A percentile compares a stretch with the other conserved stretches of the same genome.
These are phyloP conservation scores for Pyrenopolyporus hunteri DNA, from an alignment of 495 filamentous ascomycete genomes.

Conservation along the genomic window DNA sequence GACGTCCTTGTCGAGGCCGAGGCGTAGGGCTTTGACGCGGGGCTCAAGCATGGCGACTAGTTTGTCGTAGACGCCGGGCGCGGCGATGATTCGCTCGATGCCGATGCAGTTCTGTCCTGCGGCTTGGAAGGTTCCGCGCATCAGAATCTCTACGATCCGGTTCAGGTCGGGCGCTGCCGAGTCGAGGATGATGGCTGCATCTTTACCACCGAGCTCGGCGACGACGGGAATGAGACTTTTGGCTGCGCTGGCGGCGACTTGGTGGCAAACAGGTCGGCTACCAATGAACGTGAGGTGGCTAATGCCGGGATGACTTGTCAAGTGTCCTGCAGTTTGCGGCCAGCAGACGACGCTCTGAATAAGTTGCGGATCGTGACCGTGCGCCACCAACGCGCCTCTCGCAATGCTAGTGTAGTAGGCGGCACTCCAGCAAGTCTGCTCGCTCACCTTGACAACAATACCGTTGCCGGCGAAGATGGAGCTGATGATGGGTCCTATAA, in stretches of 20 bases:
- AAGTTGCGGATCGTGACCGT: slow-evolving; percentile 82
- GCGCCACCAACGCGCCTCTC: slow-evolving; percentile 76
- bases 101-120: slow-evolving; percentile 99
- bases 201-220: slow-evolving; percentile 94
- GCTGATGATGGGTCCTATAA: slow-evolving; percentile 88
- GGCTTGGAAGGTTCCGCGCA: slow-evolving; percentile 93
- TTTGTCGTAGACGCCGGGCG: slow-evolving; percentile 71
- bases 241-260: slow-evolving; percentile 84
- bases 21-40: slow-evolving; percentile 72
- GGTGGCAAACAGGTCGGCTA: slow-evolving; percentile 81
- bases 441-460: slow-evolving; percentile 88
- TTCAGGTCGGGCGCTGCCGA: slow-evolving; percentile 69
- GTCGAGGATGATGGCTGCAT: slow-evolving; percentile 90
- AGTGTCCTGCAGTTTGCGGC: slow-evolving; percentile 75
- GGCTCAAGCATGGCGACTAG: slow-evolving; percentile 74
- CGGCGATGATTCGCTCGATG: slow-evolving; percentile 88
- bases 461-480: slow-evolving; percentile 92
- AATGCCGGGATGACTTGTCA: slow-evolving; percentile 87
- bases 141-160: slow-evolving; percentile 76
- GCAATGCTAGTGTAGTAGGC: slow-evolving; percentile 79
- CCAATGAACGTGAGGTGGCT: slow-evolving; percentile 98
- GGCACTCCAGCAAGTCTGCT: slow-evolving; percentile 91
- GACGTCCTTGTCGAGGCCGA: slow-evolving; percentile 71
- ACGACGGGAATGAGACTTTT: slow-evolving; percentile 81
- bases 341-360: slow-evolving; percentile 88